Evolutionary conservation across 495 filamentous ascomycete genomes (phyloP).

Genomic region (Cairneyella variabilis): DNA sequence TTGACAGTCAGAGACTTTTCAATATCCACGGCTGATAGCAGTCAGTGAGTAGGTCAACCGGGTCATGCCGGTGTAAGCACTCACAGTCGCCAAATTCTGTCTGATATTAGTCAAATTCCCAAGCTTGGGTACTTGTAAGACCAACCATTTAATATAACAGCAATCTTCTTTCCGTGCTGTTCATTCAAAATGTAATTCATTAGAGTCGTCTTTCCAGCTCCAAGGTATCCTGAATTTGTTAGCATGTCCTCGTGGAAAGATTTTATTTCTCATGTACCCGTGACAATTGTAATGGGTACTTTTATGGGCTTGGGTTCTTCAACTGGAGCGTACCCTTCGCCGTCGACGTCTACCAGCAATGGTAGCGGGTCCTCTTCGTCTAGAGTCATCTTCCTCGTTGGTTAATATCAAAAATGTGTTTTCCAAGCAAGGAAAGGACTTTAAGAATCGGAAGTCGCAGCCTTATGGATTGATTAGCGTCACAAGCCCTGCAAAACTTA

Average conservation of each 20-base stretch:
- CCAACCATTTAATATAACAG: conserved; percentile 90
- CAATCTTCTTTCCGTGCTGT: conserved; percentile 93
- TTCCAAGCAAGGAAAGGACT: too few relatives aligned
- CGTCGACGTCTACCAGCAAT: conserved; percentile 57
- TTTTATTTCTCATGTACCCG: conserved; percentile 51
- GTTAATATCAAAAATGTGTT: too few relatives aligned
- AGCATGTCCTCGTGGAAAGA: not conserved
- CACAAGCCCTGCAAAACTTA: too few relatives aligned
- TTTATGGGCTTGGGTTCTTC: conserved; percentile 35
- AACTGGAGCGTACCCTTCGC: conserved; percentile 38
- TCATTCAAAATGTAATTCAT: conserved; percentile 93
- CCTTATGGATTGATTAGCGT: too few relatives aligned
- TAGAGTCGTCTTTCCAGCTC: conserved; percentile 91
- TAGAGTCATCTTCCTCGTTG: too few relatives aligned
- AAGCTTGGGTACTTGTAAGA: not conserved
- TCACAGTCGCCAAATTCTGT: conserved; percentile 93
- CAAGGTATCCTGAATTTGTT: conserved; percentile 62
- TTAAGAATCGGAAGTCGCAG: too few relatives aligned
- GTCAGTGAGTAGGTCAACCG: not conserved
- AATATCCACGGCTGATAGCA: conserved; percentile 76
- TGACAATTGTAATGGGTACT: conserved; percentile 94
- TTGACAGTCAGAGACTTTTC: conserved; percentile 90
- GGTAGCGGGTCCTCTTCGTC: conserved; percentile 73
- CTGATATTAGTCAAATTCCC: not conserved
- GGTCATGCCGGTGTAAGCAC: conserved; percentile 20